Conservation (phyloP, 768 basidiomycete species). For the Tylopilus intermedius region DNA sequence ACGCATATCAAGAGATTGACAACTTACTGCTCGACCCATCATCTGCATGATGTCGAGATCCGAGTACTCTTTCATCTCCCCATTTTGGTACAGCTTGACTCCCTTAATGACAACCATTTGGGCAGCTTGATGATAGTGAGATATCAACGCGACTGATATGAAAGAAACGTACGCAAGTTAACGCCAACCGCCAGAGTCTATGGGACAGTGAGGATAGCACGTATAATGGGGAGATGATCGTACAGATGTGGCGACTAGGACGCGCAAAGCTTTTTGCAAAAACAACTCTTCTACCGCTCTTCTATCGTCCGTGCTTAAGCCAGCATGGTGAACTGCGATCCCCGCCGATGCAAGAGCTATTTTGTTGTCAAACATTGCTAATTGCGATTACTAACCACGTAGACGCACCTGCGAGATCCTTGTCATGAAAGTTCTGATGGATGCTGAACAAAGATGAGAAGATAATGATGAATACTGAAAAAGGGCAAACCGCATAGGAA, state of each 20-base stretch:
- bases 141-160: background rate
- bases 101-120: constrained; percentile 93
- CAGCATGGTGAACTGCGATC: constrained; percentile 91
- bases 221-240: constrained; percentile 19
- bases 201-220: constrained; percentile 5
- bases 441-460: constrained; percentile 37
- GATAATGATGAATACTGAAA: background rate
- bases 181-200: constrained; percentile 95
- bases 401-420: constrained; percentile 47
- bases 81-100: constrained; percentile 73
- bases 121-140: constrained; percentile 52
- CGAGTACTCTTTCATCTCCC: constrained; percentile 70
- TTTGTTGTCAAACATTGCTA: constrained; percentile 4
- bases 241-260: constrained; percentile 83
- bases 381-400: background rate
- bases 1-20: background rate
- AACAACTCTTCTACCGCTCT: constrained; percentile 70
- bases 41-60: constrained; percentile 95
- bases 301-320: constrained; percentile 70
- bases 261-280: constrained; percentile 52
- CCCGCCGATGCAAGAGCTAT: constrained; percentile 65
- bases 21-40: constrained; percentile 84
- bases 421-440: constrained; percentile 57
- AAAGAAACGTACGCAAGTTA: constrained; percentile 68
- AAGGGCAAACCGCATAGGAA: constrained; percentile 44